Conservation (phyloP, 805 yeast genomes). For the Ogataea populi-albae region DNA sequence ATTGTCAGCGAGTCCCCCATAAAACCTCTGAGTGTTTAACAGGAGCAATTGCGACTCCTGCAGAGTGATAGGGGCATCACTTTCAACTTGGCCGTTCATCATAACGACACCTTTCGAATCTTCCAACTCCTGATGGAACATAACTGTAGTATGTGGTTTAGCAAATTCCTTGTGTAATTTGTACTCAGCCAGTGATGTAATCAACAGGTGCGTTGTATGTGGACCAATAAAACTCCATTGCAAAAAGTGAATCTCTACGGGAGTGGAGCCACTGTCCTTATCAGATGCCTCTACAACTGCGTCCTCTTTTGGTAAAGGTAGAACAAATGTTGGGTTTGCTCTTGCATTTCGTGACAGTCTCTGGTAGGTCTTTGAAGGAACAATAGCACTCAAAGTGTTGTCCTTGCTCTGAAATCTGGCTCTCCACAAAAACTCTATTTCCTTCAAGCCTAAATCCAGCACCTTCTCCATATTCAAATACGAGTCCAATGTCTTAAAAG, state of each 20-base stretch:
- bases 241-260: constrained; percentile 79
- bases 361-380: constrained; percentile 58
- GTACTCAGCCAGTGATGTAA: constrained; percentile 89
- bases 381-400: constrained; percentile 60
- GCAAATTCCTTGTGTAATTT: constrained; percentile 90
- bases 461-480: constrained; percentile 71
- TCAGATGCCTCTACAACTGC: constrained; percentile 35
- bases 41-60: constrained; percentile 78
- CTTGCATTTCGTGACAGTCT: constrained; percentile 63
- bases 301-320: constrained; percentile 76
- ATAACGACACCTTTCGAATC: constrained; percentile 61
- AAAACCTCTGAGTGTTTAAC: constrained; percentile 76
- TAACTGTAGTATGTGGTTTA: constrained; percentile 88
- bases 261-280: constrained; percentile 30
- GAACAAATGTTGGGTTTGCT: constrained; percentile 76
- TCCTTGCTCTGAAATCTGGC: constrained; percentile 71
- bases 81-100: constrained; percentile 84
- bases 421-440: constrained; percentile 83
- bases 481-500: constrained; percentile 70
- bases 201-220: constrained; percentile 79
- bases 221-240: constrained; percentile 93
- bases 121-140: constrained; percentile 77
- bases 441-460: constrained; percentile 50
- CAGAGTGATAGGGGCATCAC: constrained; percentile 60
- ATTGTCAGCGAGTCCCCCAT: constrained; percentile 60